Evolutionary conservation across 306 rosid species (phyloP), one percentile per base, ranked within the genome.

Genomic region (Dicorynia guianensis): DNA sequence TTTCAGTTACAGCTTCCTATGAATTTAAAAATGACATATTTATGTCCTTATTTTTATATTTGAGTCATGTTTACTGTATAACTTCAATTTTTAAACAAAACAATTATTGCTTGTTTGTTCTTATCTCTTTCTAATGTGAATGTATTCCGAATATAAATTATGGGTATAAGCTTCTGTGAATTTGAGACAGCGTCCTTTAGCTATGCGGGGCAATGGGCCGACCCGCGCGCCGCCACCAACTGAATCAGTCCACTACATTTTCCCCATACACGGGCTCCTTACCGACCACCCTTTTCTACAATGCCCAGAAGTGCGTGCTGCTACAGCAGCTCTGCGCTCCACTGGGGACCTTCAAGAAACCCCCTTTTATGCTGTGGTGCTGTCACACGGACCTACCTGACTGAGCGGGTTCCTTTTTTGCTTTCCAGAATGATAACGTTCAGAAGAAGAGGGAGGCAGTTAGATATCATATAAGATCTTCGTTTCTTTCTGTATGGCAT

Each of bases 401-500:
- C 85, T 92, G 97, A 96, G 88, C 92, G 0, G 89, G 96, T 8
- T 8, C 81, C 9, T 60, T 79, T 58, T 94, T 94, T 56, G 97
- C 97, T 0, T 94, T 94, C 76, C 98, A 94, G 25, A 39, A 4
- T 3, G 98, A 90, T 77, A 94, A 83, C 93, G 98, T 90, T 12
- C 77, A 86, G 78, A 94, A 94, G 84, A 97, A 94, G 79, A 78
- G 98, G 73, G 64, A 93, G 91, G 80, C 85, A 91, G 44, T 76
- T 91, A 87, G 98, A 93, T 86, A 93, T 93, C 71, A 87, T 93
- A 76, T 78, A 91, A 72, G 94, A 93, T 71, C 96, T 93, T 74
- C 93, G 98, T 8, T 93, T 91, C 92, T 93, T 93, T 93, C 91
- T 91, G 74, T 93, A 91, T 61, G 96, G 94, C 17, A 77, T 93